Evolutionary conservation across 371 early-diverging fungal genomes (phyloP).

Genomic region (Rhizopus delemar): DNA sequence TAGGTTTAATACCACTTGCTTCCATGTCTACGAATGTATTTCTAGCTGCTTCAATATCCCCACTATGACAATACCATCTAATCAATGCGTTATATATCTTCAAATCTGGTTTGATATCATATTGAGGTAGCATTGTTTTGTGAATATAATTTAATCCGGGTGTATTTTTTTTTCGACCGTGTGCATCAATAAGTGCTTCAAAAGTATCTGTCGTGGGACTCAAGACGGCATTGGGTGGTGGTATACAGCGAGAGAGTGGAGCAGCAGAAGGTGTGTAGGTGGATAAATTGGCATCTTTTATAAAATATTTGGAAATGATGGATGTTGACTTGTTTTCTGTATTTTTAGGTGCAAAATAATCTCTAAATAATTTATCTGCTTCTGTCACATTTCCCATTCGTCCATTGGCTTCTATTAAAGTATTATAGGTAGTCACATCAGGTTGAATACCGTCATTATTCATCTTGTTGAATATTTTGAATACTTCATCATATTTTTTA

Average conservation of each 20-base stretch:
- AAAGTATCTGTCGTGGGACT: constrained; percentile 38
- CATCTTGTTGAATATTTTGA: constrained; percentile 33
- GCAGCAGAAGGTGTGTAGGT: constrained; percentile 8
- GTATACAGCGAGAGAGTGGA: constrained; percentile 17
- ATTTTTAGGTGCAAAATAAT: constrained; percentile 15
- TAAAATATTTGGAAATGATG: constrained; percentile 9
- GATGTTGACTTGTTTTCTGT: constrained; percentile 7
- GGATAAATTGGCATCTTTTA: constrained; percentile 1
- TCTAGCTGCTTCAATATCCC: constrained; percentile 35
- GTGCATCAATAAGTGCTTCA: constrained; percentile 41
- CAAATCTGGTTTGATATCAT: constrained; percentile 25
- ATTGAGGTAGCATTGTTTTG: constrained; percentile 38
- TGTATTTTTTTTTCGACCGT: constrained; percentile 39
- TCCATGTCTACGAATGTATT: constrained; percentile 47
- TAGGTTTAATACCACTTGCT: constrained; percentile 33
- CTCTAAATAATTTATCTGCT: constrained; percentile 36
- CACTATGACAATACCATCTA: constrained; percentile 40
- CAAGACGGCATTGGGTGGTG: constrained; percentile 7
- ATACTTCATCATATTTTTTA: constrained; percentile 28
- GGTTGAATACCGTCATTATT: constrained; percentile 22
- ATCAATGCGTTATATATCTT: constrained; percentile 40
- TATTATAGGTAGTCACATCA: constrained; percentile 37
- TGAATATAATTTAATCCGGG: constrained; percentile 34
- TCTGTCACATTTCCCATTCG: constrained; percentile 32
- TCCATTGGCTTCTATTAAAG: constrained; percentile 46